Conservation (phyloP, 148 eudicot genomes). For the Camellia lanceoleosa region DNA sequence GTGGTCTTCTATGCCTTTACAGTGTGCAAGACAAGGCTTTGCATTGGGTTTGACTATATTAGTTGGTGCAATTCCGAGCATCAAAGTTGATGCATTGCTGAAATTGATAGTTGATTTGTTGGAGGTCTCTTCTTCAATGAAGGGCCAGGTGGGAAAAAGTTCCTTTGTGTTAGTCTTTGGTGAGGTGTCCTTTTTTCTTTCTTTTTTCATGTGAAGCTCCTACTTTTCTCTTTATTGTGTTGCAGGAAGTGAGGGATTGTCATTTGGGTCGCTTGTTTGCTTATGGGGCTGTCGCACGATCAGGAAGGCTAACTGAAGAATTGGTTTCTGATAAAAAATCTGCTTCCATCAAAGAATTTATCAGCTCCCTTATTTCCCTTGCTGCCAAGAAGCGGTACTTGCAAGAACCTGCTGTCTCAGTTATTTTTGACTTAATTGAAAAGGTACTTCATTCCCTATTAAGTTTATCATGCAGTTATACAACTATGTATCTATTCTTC, state of each 20-base stretch:
- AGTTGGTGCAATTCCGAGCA: constrained; percentile 54
- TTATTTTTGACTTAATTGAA: constrained; percentile 61
- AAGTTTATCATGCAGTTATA: background rate
- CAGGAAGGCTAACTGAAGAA: constrained; percentile 71
- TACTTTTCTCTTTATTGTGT: constrained; percentile 21
- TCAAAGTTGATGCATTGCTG: constrained; percentile 64
- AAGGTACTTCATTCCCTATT: constrained; percentile 44
- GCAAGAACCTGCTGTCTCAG: constrained; percentile 80
- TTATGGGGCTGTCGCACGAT: constrained; percentile 78
- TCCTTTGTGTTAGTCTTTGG: constrained; percentile 7
- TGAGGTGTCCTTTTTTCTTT: background rate
- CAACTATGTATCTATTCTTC: background rate
- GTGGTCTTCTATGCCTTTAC: constrained; percentile 21
- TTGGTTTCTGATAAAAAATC: constrained; percentile 47
- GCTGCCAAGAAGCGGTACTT: constrained; percentile 80
- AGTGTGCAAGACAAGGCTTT: constrained; percentile 99
- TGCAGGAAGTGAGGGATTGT: constrained; percentile 82
- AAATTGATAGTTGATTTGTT: constrained; percentile 65
- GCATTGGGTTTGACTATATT: constrained; percentile 79
- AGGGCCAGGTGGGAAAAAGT: constrained; percentile 75
- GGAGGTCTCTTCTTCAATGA: constrained; percentile 84
- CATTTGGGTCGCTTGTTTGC: constrained; percentile 90
- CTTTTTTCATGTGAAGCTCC: background rate
- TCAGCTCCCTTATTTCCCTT: constrained; percentile 48
- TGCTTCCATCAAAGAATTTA: constrained; percentile 58